Percentiles rank a stretch among this genome's conserved stretches.
These are phyloP conservation scores for Boletus rubescentipes DNA, from an alignment of 768 basidiomycete species.

Conservation along the genomic window DNA sequence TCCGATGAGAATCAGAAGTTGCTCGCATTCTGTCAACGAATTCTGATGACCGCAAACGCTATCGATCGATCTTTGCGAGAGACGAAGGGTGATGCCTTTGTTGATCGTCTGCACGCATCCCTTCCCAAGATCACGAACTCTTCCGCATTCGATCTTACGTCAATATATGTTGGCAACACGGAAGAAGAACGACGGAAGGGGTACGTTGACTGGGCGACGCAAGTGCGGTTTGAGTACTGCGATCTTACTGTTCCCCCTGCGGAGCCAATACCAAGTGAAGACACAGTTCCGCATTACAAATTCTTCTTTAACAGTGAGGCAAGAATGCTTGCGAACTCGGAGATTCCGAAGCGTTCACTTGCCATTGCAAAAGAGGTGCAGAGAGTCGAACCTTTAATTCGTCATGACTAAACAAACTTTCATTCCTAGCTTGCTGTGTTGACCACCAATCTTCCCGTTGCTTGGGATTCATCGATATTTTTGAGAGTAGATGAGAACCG, in stretches of 20 bases:
- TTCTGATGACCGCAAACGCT: conserved; percentile 75
- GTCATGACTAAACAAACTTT: conserved; percentile 8
- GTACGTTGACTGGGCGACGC: conserved; percentile 84
- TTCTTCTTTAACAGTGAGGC: conserved; percentile 82
- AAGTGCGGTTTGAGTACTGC: conserved; percentile 86
- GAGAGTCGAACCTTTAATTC: background rate
- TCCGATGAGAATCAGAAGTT: conserved; percentile 80
- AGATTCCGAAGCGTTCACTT: conserved; percentile 87
- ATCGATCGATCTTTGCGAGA: conserved; percentile 88
- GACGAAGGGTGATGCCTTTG: conserved; percentile 86
- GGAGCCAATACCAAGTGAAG: conserved; percentile 39
- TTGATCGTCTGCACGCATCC: conserved; percentile 71
- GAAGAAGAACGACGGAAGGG: conserved; percentile 66
- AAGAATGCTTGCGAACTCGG: conserved; percentile 77
- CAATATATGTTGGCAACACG: conserved; percentile 45
- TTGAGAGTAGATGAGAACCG: conserved; percentile 89
- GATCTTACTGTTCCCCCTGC: conserved; percentile 60
- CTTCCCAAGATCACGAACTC: conserved; percentile 71
- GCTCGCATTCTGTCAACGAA: conserved; percentile 80
- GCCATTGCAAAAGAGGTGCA: conserved; percentile 94
- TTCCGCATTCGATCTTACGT: conserved; percentile 41
- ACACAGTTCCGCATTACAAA: conserved; percentile 71
- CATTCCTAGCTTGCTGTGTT: conserved; percentile 79
- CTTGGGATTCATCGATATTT: conserved; percentile 94
- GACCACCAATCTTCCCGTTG: conserved; percentile 90